These are phyloP conservation scores for Pythium myriotylum DNA, from an alignment of 352 stramenopile species.

Conservation along the genomic window DNA sequence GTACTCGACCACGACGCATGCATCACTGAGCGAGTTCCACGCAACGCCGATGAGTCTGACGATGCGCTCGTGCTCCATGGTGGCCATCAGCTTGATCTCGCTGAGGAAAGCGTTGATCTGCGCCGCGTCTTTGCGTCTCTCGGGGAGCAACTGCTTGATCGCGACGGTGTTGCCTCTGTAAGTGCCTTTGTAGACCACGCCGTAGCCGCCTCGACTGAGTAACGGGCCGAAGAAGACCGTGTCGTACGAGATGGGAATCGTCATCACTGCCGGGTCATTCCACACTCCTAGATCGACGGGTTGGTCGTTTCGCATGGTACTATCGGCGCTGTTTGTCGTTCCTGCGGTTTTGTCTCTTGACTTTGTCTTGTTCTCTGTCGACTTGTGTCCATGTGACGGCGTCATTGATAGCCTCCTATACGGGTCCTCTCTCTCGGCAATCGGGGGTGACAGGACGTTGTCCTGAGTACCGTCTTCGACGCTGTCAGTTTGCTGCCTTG, in stretches of 20 bases:
- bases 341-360: no score
- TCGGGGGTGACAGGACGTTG: no score
- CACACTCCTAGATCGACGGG: constrained; percentile 3
- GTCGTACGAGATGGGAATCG: not conserved
- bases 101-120: constrained; percentile 42
- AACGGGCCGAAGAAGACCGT: constrained; percentile 3
- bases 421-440: no score
- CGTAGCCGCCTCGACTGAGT: constrained; percentile 16
- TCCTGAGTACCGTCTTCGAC: not conserved
- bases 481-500: not conserved
- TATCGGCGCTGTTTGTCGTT: not conserved
- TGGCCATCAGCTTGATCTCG: constrained; percentile 49
- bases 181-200: constrained; percentile 40
- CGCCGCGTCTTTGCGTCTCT: constrained; percentile 27
- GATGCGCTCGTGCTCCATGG: constrained; percentile 34
- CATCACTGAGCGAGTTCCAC: constrained; percentile 13
- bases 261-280: constrained; percentile 9
- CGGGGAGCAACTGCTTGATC: constrained; percentile 46
- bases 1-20: constrained; percentile 12
- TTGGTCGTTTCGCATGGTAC: not conserved
- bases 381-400: no score
- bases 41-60: constrained; percentile 7
- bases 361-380: no score
- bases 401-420: no score
- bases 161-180: constrained; percentile 36